Base-by-base conservation (phyloP, 345 rosid species). In the Capsella bursapastoris region DNA sequence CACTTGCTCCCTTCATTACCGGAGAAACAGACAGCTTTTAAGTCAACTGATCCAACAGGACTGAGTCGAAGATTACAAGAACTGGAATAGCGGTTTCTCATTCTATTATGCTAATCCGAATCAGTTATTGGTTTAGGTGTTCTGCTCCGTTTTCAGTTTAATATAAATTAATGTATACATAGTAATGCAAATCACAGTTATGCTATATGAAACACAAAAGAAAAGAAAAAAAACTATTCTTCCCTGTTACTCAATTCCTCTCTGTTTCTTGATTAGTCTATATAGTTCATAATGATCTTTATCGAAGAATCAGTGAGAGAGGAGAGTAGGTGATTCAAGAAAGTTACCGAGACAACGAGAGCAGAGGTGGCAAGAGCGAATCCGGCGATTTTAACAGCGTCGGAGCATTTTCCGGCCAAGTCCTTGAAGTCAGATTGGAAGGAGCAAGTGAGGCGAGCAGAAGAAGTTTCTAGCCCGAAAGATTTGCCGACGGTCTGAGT, bases 361-460 rank as follows among this genome's bases (percentile, higher is more conserved):
- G 98, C 98, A 11, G 97, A 94, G 35, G 98, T 88, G 18, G 98
- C 98, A 16, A 94, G 96, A 57, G 96, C 92, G 49, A 91, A 88
- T 25, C 96, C 93, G 51, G 93, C 92, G 2, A 94, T 69, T 86
- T 90, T 91, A 74, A 88, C 72, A 49, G 88, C 95, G 72, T 89
- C 97, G 4, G 75, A 64, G 68, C 84, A 90, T 83, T 90, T 91
- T 13, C 73, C 85, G 64, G 96, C 86, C 57, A 94, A 78, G 72
- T 88, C 95, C 76, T 90, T 87, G 38, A 87, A 25, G 68, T 87
- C 90, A 73, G 89, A 50, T 11, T 90, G 90, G 77, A 82, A 73
- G 51, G 97, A 88, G 85, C 97, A 95, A 68, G 90, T 80, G 75
- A 95, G 68, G 60, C 97, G 84, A 57, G 88, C 70, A 44, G 80